A percentile compares a stretch with the other conserved stretches of the same genome.
Evolutionary conservation across 2,329 filamentous ascomycete species (phyloP).

Genomic region (Sordariomycetes sp.): DNA sequence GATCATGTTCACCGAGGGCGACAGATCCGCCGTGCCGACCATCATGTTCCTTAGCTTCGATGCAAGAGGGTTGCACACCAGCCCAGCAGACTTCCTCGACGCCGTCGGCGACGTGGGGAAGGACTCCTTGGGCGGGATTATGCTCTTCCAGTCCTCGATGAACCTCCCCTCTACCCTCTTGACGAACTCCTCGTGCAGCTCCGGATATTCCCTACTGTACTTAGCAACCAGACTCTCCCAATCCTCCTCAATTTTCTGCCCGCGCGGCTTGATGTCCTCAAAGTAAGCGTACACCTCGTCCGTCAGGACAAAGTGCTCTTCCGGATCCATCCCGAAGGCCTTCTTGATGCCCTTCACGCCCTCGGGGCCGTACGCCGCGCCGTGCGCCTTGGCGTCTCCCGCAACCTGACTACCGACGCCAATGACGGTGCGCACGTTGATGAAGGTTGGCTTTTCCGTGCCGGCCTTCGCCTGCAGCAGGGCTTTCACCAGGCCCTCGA

Average conservation of each 20-base stretch:
- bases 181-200: conserved; percentile 68
- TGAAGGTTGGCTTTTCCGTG: conserved; percentile 93
- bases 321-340: conserved; percentile 93
- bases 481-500: conserved; percentile 77
- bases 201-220: conserved; percentile 69
- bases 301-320: conserved; percentile 85
- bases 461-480: conserved; percentile 76
- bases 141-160: conserved; percentile 93
- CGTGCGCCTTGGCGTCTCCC: conserved; percentile 93
- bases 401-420: conserved; percentile 88
- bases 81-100: conserved; percentile 88
- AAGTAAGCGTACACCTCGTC: conserved; percentile 91
- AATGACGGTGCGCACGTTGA: conserved; percentile 95
- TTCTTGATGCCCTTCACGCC: conserved; percentile 89
- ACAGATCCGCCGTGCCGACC: conserved; percentile 94
- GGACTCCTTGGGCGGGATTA: conserved; percentile 81
- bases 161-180: conserved; percentile 76
- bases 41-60: conserved; percentile 76
- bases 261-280: conserved; percentile 71
- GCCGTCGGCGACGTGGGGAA: conserved; percentile 69
- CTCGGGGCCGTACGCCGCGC: conserved; percentile 87
- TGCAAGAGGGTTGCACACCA: conserved; percentile 81
- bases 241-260: conserved; percentile 82
- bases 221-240: conserved; percentile 91
- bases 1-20: conserved; percentile 94